These are phyloP conservation scores for Xylogone sp. DNA, from an alignment of 2,329 filamentous ascomycete species.

Conservation along the genomic window DNA sequence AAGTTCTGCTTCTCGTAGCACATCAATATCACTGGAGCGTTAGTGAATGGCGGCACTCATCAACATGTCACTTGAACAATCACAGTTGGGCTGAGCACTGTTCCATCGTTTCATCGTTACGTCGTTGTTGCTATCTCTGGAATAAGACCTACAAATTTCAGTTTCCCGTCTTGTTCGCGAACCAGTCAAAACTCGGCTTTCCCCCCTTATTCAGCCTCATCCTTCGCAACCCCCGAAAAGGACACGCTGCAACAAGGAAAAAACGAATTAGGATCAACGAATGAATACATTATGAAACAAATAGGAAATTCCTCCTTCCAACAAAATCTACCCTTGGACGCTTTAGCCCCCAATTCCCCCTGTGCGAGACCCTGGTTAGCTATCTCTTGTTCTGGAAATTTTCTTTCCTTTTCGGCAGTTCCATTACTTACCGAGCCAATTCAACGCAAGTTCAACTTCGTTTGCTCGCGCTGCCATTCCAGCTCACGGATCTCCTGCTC, in stretches of 20 bases:
- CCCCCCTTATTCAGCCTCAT: neutral
- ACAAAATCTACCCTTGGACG: neutral
- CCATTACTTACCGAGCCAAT: neutral
- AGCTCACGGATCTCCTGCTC: conserved; percentile 53
- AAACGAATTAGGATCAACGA: neutral
- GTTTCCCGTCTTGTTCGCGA: neutral
- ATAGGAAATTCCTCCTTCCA: neutral
- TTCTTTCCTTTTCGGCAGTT: neutral
- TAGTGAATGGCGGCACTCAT: neutral
- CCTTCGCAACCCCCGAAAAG: too few species aligned
- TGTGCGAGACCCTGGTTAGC: neutral
- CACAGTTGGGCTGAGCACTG: neutral
- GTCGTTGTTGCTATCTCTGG: neutral
- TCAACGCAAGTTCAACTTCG: conserved; percentile 9
- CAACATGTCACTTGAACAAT: neutral
- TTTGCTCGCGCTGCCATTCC: conserved; percentile 33
- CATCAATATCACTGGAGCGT: neutral
- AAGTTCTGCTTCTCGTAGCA: too few species aligned
- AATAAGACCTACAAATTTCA: neutral
- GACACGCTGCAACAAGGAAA: neutral
- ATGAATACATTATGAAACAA: neutral
- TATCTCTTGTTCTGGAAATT: neutral
- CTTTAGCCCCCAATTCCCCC: neutral
- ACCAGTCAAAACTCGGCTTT: neutral
- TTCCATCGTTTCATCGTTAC: neutral